Conservation (phyloP, 371 early-diverging fungal genomes). For the Lichtheimia ramosa region DNA sequence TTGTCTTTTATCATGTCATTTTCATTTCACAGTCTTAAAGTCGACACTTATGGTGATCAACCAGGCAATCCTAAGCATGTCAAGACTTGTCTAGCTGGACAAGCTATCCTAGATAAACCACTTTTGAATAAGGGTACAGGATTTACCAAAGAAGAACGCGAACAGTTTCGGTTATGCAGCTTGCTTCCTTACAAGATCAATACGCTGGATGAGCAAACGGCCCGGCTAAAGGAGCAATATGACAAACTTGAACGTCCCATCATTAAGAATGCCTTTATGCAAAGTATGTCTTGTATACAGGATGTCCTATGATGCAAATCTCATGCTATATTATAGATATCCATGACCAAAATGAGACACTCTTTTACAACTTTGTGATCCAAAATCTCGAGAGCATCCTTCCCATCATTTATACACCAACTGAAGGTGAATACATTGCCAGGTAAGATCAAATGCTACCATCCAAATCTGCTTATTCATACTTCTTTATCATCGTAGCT, state of each 20-base stretch:
- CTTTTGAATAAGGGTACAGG: slow-evolving; percentile 24
- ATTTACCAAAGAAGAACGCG: slow-evolving; percentile 27
- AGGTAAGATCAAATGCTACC: slow-evolving; percentile 2
- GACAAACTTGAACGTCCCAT: slow-evolving; percentile 15
- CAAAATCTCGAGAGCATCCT: slow-evolving; percentile 14
- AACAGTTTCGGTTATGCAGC: slow-evolving; percentile 21
- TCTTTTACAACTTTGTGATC: slow-evolving; percentile 26
- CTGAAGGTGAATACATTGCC: slow-evolving; percentile 19
- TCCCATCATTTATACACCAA: slow-evolving; percentile 26
- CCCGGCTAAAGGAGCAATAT: slow-evolving; percentile 9
- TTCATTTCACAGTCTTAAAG: not conserved
- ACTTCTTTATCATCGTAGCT: not conserved
- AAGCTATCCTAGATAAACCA: slow-evolving; percentile 9
- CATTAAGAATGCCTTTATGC: slow-evolving; percentile 15
- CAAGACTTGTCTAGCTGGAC: slow-evolving; percentile 5
- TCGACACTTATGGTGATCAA: slow-evolving; percentile 16
- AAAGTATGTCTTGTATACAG: slow-evolving; percentile 2
- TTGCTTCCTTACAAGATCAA: slow-evolving; percentile 19
- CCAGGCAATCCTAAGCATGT: slow-evolving; percentile 7
- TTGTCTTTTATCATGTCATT: no score
- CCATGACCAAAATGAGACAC: slow-evolving; percentile 31
- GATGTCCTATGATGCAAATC: not conserved
- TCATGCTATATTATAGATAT: not conserved
- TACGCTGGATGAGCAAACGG: slow-evolving; percentile 21
- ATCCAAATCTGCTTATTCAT: not conserved